Percentiles rank a stretch among this genome's conserved stretches.
Evolutionary conservation across 2,329 filamentous ascomycete genomes (phyloP).

Genomic region (Ophiostoma sp.): DNA sequence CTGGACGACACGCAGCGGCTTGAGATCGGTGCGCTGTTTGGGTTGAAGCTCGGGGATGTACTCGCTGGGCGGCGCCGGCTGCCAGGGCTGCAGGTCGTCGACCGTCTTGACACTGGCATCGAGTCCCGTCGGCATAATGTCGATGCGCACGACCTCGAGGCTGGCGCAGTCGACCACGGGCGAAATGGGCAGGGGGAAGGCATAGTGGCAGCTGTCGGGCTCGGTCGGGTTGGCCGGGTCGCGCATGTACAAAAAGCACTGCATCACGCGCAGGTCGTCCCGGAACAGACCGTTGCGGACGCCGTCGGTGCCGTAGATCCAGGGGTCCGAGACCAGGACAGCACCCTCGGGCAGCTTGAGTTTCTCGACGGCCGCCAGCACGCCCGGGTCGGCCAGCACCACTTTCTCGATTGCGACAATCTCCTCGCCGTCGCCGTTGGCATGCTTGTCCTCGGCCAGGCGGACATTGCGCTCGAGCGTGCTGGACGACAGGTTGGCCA

Average conservation of each 20-base stretch:
- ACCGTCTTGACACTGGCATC: conserved; percentile 47
- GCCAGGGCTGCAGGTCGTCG: conserved; percentile 37
- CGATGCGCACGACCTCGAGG: conserved; percentile 44
- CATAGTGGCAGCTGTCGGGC: conserved; percentile 63
- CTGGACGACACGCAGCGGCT: conserved; percentile 49
- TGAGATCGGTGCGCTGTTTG: conserved; percentile 48
- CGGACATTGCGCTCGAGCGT: conserved; percentile 58
- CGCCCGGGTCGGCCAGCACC: conserved; percentile 55
- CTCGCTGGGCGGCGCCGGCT: conserved; percentile 42
- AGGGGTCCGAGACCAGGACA: conserved; percentile 61
- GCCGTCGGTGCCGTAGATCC: conserved; percentile 63
- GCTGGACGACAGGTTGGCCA: conserved; percentile 51
- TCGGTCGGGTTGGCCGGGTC: conserved; percentile 61
- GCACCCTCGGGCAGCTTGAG: conserved; percentile 61
- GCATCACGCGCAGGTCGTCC: conserved; percentile 42
- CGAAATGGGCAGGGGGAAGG: conserved; percentile 55
- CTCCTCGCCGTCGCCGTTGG: conserved; percentile 60
- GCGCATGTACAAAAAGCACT: conserved; percentile 67
- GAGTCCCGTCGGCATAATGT: conserved; percentile 49
- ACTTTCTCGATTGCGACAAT: conserved; percentile 58
- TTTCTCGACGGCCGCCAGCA: conserved; percentile 62
- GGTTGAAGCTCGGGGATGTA: conserved; percentile 42
- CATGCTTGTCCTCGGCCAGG: conserved; percentile 60
- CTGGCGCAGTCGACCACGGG: conserved; percentile 58
- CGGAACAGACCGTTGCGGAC: conserved; percentile 28